Evolutionary conservation across 225 moss, liverwort and hornwort genomes (phyloP), one percentile per base, ranked within the genome.

Genomic region (Bryum argenteum): DNA sequence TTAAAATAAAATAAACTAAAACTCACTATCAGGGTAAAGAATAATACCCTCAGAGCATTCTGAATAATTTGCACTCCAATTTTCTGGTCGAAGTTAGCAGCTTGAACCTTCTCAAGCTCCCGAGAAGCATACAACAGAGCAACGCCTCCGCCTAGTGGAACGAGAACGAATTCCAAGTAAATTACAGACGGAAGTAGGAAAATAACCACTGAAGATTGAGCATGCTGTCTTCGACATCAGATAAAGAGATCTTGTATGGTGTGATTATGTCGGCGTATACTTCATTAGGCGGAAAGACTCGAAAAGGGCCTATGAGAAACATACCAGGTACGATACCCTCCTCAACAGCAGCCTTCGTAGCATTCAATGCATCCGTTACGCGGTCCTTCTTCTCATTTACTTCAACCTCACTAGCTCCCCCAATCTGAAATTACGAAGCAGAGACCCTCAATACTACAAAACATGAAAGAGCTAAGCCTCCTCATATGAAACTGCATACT

Each of bases 361-460:
- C 85, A 43, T 86, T 86, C 73, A 86, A 52, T n/a, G 85, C 85
- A 65, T 86, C 85, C 26, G 85, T 86, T 2, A 86, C 85, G 18
- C 85, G 85, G 55, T 86, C 85, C 58, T 86, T 86, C 82, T 82
- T 86, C 77, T 86, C 85, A 37, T 61, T 63, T 48, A 86, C 82
- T 63, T 86, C 85, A 40, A 82, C 77, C 74, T 86, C 85, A 71
- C 85, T 86, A 1, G 85, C 82, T 66, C 85, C 85, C 38, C 85
- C 85, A 15, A 86, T 86, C 85, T 86, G 71, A 38, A 47, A 72
- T 9, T 18, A 8, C 11, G 17, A 11, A 73, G 21, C 18, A 61
- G 20, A 15, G 13, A 6, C 8, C 12, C 17, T 11, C 1, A 12
- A 55, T 68, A 55, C 11, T 48, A 33, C 19, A 41, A 26, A 41